Evolutionary conservation across 1,284 basidiomycete species (phyloP).

Genomic region (Rhodotorula sp.): DNA sequence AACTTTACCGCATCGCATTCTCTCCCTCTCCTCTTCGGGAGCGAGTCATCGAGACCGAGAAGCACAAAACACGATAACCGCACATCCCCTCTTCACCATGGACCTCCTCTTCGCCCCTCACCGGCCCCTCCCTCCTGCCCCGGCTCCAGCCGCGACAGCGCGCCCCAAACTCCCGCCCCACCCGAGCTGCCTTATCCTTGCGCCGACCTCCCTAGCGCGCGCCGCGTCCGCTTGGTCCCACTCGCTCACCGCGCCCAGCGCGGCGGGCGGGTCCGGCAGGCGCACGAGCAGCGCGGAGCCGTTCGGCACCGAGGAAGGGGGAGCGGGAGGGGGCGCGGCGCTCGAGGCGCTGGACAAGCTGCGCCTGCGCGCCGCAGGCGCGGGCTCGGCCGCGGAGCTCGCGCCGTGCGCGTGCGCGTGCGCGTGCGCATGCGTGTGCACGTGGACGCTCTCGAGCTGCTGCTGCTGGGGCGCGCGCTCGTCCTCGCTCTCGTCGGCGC

Average conservation of each 20-base stretch:
- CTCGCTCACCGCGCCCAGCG: background rate
- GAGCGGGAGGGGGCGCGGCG: background rate
- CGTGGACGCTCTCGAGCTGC: background rate
- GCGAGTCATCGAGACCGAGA: background rate
- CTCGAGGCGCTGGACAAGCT: background rate
- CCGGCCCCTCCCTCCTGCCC: background rate
- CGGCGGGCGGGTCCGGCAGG: background rate
- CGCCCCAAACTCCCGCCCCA: background rate
- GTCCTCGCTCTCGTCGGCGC: background rate
- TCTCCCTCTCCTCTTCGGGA: background rate
- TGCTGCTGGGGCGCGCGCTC: background rate
- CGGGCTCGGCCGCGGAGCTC: background rate
- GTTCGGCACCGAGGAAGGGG: background rate
- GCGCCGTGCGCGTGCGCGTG: background rate
- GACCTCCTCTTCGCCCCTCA: too few species aligned
- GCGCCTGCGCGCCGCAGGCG: background rate
- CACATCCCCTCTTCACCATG: background rate
- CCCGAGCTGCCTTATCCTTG: slow-evolving; percentile 6
- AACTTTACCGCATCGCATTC: background rate
- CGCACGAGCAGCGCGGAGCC: background rate
- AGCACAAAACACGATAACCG: background rate
- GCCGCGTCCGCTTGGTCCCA: background rate
- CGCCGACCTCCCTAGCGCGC: background rate
- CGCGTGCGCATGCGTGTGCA: background rate
- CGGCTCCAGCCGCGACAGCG: background rate